Base-by-base conservation (phyloP, 331 rosid species). In the Rhamnella rubrinervis region DNA sequence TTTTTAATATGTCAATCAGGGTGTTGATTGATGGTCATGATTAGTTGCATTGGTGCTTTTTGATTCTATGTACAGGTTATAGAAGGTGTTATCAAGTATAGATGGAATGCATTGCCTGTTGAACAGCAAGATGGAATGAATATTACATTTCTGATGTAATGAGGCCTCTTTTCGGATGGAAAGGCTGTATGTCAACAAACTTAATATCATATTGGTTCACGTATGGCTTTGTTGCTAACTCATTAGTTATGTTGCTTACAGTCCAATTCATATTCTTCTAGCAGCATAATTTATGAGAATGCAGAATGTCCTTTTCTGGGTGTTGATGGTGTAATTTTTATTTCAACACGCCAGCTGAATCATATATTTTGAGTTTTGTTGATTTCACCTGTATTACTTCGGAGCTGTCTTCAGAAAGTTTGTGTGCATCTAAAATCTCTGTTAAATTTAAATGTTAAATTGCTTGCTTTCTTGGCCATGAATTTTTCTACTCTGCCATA, bases 51-150 rank as follows among this genome's bases (percentile, higher is more conserved):
- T 31, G 49, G 46, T 50, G 37, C 25, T n/a, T 58, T 49, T 23
- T 23, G 53, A 61, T 25, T 69, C 49, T 67, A 28, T 63, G 16
- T 68, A 41, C 86, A 95, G 23, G n/a, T n/a, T n/a, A n/a, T n/a
- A n/a, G n/a, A n/a, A n/a, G 1, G 23, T 23, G 23, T 23, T 23
- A 95, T 95, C 66, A 95, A 95, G 73, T 95, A 95, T 68, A 85
- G 96, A 77, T 95, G 99, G 99, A 95, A 95, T 89, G 97, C 97
- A 16, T 80, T 95, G 71, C 99, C 97, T 13, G 96, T 81, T 64
- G 97, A 95, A 77, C 97, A 95, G 80, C 85, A 97, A 47, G 99
- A 95, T 68, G 99, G 99, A 76, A 95, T 95, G 99, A 95, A 95
- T 73, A 95, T 83, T 95, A 91, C 74, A 91, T 95, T 12, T 95